These are phyloP conservation scores for Naganishia cerealis DNA, from an alignment of 1,284 basidiomycete genomes.

Conservation along the genomic window DNA sequence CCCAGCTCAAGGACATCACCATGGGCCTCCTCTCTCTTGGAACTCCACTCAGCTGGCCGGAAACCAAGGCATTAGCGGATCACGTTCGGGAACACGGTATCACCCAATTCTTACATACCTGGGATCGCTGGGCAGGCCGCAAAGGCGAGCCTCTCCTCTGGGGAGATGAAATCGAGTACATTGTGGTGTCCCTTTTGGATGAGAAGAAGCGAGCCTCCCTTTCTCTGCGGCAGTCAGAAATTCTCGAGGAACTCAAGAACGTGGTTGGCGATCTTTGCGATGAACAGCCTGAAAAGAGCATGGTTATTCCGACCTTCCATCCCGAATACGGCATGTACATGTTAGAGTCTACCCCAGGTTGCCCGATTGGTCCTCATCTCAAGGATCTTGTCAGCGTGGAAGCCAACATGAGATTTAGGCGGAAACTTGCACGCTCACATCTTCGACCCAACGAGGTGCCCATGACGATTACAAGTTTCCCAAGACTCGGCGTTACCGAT, in stretches of 20 bases:
- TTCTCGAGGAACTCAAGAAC: conserved; percentile 74
- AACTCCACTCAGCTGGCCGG: conserved; percentile 88
- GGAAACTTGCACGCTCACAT: conserved; percentile 78
- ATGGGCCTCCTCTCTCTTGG: conserved; percentile 96
- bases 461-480: conserved; percentile 92
- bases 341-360: conserved; percentile 95
- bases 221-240: conserved; percentile 89
- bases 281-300: conserved; percentile 60
- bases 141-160: conserved; percentile 96
- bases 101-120: conserved; percentile 89
- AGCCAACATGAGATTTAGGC: conserved; percentile 89
- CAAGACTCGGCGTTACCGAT: conserved; percentile 81
- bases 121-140: conserved; percentile 67
- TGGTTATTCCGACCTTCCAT: conserved; percentile 82
- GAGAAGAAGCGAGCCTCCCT: conserved; percentile 76
- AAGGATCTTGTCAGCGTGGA: conserved; percentile 86
- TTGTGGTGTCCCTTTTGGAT: conserved; percentile 84
- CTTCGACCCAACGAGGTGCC: conserved; percentile 84
- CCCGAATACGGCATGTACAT: conserved; percentile 98
- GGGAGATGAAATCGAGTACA: conserved; percentile 99
- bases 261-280: conserved; percentile 67
- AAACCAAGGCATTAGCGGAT: conserved; percentile 81
- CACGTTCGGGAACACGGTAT: conserved; percentile 92
- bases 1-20: neutral
- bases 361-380: conserved; percentile 84